Base-by-base conservation (phyloP, 2,329 filamentous ascomycete species). In the Ceratocystis ficicola region DNA sequence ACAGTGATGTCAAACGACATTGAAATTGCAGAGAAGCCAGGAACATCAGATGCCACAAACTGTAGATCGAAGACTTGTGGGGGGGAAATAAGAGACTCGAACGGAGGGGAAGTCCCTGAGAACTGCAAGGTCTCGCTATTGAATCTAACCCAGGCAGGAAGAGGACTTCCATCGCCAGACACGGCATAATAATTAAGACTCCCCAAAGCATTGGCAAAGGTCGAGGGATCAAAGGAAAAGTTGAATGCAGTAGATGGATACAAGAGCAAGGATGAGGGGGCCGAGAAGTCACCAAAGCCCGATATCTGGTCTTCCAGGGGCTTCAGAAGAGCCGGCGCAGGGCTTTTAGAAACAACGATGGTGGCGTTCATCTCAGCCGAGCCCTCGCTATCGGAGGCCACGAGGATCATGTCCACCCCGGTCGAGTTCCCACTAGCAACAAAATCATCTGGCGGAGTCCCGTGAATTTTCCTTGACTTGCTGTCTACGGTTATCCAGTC, bases 111-210 rank as follows among this genome's bases (percentile, higher is more conserved):
- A 44, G 76, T 82, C 28, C 91, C 91, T 0, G 81, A 83, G 70
- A 95, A 95, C 0, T 79, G 80, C 48, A 95, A 76, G 0, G 75
- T 78, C 1, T 73, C 73, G 0, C 81, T 72, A 70, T 94, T 82
- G 71, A 96, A 96, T n/a, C 77, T 77, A 57, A 95, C 77, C 91
- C 91, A 96, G 0, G 90, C 86, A 22, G 91, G 91, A 44, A 96
- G 77, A 44, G 91, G 90, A n/a, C 88, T 89, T 71, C 89, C 88
- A 71, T 93, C 83, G 4, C 79, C 80, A 3, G 89, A 87, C 2
- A 87, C 85, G 7, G 89, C 89, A 72, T 94, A 93, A 74, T 91
- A 95, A 67, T 84, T 83, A 63, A 86, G 79, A 17, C 75, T 76
- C 8, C 77, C 75, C 2, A 75, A 74, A 2, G 78, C 76, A 52